phyloP scores from a whole-genome alignment of 495 filamentous ascomycete genomes.

The Talaromyces ruber region DNA sequence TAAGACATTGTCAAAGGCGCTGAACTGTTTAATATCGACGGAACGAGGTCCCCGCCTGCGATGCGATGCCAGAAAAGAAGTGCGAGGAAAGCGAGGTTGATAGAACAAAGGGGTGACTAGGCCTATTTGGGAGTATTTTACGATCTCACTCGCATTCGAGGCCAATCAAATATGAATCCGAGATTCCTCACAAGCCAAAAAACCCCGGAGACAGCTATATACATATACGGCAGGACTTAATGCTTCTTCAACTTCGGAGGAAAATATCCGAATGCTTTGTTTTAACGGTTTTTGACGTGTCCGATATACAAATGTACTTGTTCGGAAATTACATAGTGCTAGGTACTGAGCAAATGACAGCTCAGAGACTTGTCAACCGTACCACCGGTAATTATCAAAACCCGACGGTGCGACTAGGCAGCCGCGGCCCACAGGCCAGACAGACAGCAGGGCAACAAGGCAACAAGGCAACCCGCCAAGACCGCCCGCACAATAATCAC shows the following conservation, averaged over 20 bases:
- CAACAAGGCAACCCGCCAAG: not conserved
- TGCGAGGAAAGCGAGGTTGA: not conserved
- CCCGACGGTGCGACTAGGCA: not conserved
- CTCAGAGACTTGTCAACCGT: not conserved
- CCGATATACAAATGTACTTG: not conserved
- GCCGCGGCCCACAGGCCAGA: not conserved
- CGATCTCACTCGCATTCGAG: not conserved
- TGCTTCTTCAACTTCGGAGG: not conserved
- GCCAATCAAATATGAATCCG: not conserved
- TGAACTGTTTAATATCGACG: not conserved
- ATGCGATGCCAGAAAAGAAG: not conserved
- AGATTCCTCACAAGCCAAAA: not conserved
- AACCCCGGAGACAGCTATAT: not conserved
- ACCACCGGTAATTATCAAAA: not conserved
- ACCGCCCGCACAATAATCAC: conserved; percentile 15
- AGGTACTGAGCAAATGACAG: no score
- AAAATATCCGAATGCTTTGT: not conserved
- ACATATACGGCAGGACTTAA: not conserved
- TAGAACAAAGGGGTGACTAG: not conserved
- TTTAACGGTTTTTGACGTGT: not conserved
- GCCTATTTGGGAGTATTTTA: not conserved
- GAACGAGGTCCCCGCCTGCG: not conserved
- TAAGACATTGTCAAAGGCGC: not conserved
- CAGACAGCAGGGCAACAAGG: not conserved
- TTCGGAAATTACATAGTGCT: not conserved